Percentiles rank a stretch among this genome's conserved stretches.
These are phyloP conservation scores for Oxytropis ochrocephala DNA, from an alignment of 306 rosid species.

Conservation along the genomic window DNA sequence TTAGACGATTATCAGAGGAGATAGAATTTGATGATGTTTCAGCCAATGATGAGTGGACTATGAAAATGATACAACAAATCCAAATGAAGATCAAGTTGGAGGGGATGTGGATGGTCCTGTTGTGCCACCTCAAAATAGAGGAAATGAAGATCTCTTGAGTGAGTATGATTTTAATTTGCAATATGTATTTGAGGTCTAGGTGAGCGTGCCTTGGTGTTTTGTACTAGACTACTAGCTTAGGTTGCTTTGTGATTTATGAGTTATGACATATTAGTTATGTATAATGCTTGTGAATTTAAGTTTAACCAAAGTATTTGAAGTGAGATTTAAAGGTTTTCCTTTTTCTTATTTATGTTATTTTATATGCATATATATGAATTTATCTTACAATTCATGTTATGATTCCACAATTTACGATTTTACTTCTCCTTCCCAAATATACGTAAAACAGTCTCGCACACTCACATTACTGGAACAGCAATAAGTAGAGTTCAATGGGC, in stretches of 20 bases:
- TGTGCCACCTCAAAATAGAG: background rate
- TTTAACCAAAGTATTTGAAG: too few relatives aligned
- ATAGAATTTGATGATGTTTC: too few relatives aligned
- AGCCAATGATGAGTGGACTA: background rate
- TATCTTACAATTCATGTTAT: too few relatives aligned
- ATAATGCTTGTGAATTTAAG: too few relatives aligned
- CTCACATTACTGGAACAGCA: constrained; percentile 1
- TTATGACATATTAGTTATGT: too few relatives aligned
- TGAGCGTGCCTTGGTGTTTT: background rate
- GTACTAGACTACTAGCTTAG: background rate
- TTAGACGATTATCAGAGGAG: too few relatives aligned
- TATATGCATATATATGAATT: too few relatives aligned
- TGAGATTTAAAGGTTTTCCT: too few relatives aligned
- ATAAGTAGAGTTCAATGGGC: background rate
- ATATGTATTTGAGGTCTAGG: background rate
- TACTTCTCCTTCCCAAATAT: too few relatives aligned
- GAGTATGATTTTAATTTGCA: background rate
- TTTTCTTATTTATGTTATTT: too few relatives aligned
- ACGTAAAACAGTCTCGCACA: background rate
- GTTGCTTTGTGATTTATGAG: too few relatives aligned
- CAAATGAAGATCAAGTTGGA: background rate
- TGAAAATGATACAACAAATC: background rate
- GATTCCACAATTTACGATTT: too few relatives aligned
- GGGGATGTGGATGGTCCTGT: background rate
- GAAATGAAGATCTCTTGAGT: background rate